Evolutionary conservation across 2,329 filamentous ascomycete species (phyloP).

Genomic region (Colletotrichum sidae): DNA sequence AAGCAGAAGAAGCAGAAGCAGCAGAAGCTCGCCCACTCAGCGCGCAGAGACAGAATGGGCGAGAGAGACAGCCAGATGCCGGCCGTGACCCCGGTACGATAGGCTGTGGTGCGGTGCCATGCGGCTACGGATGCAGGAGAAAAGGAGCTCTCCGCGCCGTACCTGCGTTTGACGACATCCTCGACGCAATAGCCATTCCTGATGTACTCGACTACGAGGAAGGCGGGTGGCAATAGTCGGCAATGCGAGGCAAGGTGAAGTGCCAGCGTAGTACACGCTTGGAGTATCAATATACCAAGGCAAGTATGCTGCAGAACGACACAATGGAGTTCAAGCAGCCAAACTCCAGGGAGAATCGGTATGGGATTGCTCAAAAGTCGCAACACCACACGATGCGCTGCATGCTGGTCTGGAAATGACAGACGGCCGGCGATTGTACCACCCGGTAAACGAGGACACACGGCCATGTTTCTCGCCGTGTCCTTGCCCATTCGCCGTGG

Average conservation of each 20-base stretch:
- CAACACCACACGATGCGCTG: no score
- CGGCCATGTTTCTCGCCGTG: neutral
- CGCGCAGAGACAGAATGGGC: slow-evolving; percentile 4
- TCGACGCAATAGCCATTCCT: no score
- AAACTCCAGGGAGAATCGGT: neutral
- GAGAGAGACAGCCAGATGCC: slow-evolving; percentile 23
- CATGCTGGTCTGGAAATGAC: neutral
- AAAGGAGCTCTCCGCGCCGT: no score
- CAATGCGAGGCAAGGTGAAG: slow-evolving; percentile 23
- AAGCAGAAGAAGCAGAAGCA: neutral
- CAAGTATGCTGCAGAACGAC: neutral
- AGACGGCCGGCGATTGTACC: neutral
- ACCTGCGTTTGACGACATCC: no score
- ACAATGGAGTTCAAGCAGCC: neutral
- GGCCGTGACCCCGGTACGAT: slow-evolving; percentile 12
- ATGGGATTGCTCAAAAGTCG: neutral
- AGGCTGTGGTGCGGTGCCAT: neutral
- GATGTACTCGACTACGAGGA: slow-evolving; percentile 1
- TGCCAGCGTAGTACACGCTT: neutral
- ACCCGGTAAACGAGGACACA: neutral
- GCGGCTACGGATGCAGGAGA: slow-evolving; percentile 6
- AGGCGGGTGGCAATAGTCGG: slow-evolving; percentile 8
- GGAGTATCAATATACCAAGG: no score
- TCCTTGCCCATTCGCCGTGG: neutral
- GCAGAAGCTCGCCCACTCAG: neutral